Conservation (phyloP, 2,329 filamentous ascomycete species). For the Pseudopyricularia javanii region DNA sequence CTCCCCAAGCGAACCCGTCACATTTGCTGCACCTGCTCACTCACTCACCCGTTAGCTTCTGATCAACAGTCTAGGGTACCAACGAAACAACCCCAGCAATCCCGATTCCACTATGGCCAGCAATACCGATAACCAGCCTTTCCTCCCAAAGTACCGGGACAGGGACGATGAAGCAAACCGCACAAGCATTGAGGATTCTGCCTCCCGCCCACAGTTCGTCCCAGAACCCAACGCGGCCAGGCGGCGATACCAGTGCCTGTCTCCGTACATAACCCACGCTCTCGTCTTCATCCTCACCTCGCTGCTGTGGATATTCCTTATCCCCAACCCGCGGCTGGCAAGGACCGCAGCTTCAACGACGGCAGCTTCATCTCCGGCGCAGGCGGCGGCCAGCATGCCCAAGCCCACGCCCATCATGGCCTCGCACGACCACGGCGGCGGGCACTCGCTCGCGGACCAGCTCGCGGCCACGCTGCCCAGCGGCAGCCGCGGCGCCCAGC, state of each 20-base stretch:
- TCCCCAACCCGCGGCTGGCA: background rate
- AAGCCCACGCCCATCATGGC: background rate
- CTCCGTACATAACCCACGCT: background rate
- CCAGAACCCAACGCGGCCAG: background rate
- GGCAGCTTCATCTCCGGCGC: background rate
- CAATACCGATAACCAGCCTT: background rate
- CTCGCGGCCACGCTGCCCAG: background rate
- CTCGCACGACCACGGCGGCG: background rate
- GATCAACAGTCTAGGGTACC: too few species aligned
- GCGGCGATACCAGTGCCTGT: background rate
- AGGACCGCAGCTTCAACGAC: background rate
- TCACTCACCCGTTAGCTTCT: background rate
- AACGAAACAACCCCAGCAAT: too few species aligned
- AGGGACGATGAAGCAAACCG: slow-evolving; percentile 1
- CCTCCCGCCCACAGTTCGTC: background rate
- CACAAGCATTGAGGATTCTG: background rate
- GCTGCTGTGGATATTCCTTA: slow-evolving; percentile 1
- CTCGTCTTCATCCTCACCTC: slow-evolving; percentile 2
- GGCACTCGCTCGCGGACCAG: background rate
- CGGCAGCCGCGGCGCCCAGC: background rate
- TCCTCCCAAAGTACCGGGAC: slow-evolving; percentile 3
- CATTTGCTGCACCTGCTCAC: background rate
- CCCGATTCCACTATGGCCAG: background rate
- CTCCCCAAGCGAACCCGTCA: too few species aligned
- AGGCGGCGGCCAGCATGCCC: background rate